A percentile compares a stretch with the other conserved stretches of the same genome.
Evolutionary conservation across 169 alveolate species (phyloP).

Genomic region (Eimeria zaria): DNA sequence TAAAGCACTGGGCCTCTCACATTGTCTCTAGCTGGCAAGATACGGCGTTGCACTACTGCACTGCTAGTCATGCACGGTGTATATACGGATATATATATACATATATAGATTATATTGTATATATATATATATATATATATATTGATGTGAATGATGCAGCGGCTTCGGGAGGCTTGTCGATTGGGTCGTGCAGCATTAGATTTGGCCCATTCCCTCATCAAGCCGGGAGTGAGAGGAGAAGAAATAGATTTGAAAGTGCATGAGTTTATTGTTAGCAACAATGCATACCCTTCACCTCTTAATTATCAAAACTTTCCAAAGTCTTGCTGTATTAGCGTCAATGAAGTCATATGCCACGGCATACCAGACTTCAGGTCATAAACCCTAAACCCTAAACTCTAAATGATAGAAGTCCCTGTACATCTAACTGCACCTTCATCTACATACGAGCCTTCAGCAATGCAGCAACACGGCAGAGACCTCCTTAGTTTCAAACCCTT

Average conservation of each 20-base stretch:
- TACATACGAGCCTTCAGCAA: not conserved
- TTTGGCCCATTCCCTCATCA: slow-evolving; percentile 95
- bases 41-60: slow-evolving; percentile 17
- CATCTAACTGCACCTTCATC: not conserved
- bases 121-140: not conserved
- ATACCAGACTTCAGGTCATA: slow-evolving; percentile 57
- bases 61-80: slow-evolving; percentile 13
- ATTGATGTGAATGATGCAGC: slow-evolving; percentile 52
- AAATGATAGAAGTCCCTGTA: not conserved
- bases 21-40: not conserved
- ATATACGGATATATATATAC: not conserved
- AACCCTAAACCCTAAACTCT: not conserved
- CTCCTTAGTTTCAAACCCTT: not conserved
- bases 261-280: slow-evolving; percentile 94
- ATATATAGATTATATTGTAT: not conserved
- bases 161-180: slow-evolving; percentile 93
- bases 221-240: slow-evolving; percentile 98
- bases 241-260: slow-evolving; percentile 98
- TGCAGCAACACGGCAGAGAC: not conserved
- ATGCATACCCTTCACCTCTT: slow-evolving; percentile 99
- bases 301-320: slow-evolving; percentile 98
- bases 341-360: slow-evolving; percentile 99
- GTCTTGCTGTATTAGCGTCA: slow-evolving; percentile 97
- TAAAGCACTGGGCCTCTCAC: slow-evolving; percentile 18
- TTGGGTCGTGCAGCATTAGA: slow-evolving; percentile 98